phyloP scores from a whole-genome alignment of 1,284 basidiomycete genomes.

The Rhodofomes roseus region DNA sequence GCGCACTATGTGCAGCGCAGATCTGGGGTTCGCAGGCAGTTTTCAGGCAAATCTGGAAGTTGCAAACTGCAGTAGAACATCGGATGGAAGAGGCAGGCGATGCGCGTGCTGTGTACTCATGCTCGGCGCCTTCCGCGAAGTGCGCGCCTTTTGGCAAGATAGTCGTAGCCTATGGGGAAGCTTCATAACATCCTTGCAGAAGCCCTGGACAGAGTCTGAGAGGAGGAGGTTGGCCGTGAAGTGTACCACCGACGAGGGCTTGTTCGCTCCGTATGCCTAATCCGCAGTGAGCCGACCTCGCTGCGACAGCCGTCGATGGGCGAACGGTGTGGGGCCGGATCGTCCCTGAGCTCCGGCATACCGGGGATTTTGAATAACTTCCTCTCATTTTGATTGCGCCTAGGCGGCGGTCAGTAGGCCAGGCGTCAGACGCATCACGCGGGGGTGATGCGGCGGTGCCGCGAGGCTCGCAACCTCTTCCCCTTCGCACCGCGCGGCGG shows the following conservation, averaged over 20 bases:
- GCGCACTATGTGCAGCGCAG: not conserved
- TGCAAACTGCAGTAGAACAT: not conserved
- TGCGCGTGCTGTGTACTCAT: not conserved
- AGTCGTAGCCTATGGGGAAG: not conserved
- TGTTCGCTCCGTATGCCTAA: not conserved
- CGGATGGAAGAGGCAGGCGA: not conserved
- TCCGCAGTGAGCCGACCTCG: not conserved
- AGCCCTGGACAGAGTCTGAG: no score
- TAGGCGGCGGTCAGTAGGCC: not conserved
- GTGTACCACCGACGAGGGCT: not conserved
- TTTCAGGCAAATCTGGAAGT: not conserved
- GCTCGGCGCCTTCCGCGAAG: not conserved
- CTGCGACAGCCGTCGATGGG: not conserved
- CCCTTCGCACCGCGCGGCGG: not conserved
- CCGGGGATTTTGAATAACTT: not conserved
- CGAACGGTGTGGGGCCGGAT: not conserved
- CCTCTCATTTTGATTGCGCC: not conserved
- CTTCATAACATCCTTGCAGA: no score
- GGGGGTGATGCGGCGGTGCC: not conserved
- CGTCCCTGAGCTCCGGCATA: not conserved
- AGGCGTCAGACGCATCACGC: not conserved
- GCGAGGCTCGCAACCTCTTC: not conserved
- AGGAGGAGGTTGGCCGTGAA: no score
- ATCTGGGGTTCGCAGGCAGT: not conserved
- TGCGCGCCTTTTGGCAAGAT: no score